Evolutionary conservation across 225 moss, liverwort and hornwort species (phyloP).

Genomic region (Rhytidiadelphus loreus): DNA sequence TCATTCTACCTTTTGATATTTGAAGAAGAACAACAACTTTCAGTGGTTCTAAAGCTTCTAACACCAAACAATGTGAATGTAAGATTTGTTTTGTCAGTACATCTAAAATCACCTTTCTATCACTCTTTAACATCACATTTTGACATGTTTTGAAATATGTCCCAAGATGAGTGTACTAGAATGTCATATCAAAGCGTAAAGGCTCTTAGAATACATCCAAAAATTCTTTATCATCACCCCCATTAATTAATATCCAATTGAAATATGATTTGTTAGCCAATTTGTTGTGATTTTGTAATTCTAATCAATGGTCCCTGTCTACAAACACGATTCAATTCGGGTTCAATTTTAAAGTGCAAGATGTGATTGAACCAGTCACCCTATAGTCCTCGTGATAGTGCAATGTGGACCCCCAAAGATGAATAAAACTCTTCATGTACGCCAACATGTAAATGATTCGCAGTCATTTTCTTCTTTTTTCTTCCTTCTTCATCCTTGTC

Average conservation of each 20-base stretch:
- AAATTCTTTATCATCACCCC: neutral
- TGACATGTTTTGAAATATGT: neutral
- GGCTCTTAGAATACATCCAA: too few species aligned
- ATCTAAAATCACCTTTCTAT: neutral
- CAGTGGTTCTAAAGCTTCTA: neutral
- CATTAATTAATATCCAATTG: too few species aligned
- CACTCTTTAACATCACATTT: neutral
- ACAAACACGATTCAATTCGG: neutral
- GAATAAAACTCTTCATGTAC: neutral
- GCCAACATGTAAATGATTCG: fast-evolving
- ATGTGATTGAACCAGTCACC: neutral
- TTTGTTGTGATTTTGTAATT: neutral
- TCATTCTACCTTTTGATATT: neutral
- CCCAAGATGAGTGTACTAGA: neutral
- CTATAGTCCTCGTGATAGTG: neutral
- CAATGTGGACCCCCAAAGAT: fast-evolving
- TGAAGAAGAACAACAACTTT: neutral
- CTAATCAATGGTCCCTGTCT: fast-evolving
- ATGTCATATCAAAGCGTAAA: neutral
- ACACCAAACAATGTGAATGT: neutral
- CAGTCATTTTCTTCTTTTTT: neutral
- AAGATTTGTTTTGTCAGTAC: fast-evolving
- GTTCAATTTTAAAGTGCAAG: neutral
- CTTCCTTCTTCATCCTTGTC: fast-evolving
- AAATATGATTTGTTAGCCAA: too few species aligned